Base-by-base conservation (phyloP, 352 stramenopile species). In the Phytophthora pistaciae region DNA sequence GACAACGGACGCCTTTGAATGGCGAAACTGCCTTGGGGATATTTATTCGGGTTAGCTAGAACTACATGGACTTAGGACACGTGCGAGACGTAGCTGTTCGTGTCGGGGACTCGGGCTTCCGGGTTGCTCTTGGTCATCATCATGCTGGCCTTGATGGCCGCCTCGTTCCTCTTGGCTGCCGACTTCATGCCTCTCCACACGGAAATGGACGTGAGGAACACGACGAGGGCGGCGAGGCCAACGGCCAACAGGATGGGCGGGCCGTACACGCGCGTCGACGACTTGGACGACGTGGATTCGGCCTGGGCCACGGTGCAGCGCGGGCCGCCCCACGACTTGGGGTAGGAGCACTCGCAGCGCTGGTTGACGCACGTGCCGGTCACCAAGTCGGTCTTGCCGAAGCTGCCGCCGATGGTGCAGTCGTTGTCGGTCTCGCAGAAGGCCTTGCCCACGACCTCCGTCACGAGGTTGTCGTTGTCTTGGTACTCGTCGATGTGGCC, bases 271-370 rank as follows among this genome's bases (percentile, higher is more conserved):
- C 70, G 70, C 13, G 71, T 75, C 6, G 71, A 55, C 5, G 38
- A 54, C 40, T 79, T 70, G 3, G 60, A 62, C 8, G 58, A 77
- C 3, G 59, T 66, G 0, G 68, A 72, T 7, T 83, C 74, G 13
- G 59, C 56, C 1, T 66, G 55, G 20, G 74, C 70, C n/a, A 83
- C 76, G 16, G 82, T 91, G 40, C 84, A 92, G 0, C 84, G 84
- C 38, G 84, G 84, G 36, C 84, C 84, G 8, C 60, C 74, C 84
- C 84, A 92, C 0, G 77, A 81, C 5, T 68, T 59, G 16, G 75
- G 70, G 57, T 77, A 77, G 20, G 64, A 74, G 63, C 85, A 93
- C 5, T 74, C 60, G 23, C 85, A 93, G 5, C 85, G 75, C 7
- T 65, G 72, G 7, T 82, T 64, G 1, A 79, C 64, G 31, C 85